Conservation (phyloP, 1,139 yeast species). For the Suhomyces taliae region DNA sequence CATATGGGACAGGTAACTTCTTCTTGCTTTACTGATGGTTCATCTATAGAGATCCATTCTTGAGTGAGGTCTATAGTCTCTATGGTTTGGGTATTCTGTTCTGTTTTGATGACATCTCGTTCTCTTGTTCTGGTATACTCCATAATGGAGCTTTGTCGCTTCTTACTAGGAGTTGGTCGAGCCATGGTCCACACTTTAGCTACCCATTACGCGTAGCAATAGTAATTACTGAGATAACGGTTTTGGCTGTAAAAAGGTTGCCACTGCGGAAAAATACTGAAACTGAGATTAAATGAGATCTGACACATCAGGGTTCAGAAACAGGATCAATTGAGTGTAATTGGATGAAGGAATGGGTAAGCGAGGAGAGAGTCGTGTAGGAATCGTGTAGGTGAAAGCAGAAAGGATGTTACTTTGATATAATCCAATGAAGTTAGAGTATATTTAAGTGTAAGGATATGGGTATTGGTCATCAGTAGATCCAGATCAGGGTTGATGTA, state of each 20-base stretch:
- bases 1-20: slow-evolving; percentile 52
- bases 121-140: slow-evolving; percentile 11
- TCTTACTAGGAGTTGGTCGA: background rate
- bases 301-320: too few relatives aligned
- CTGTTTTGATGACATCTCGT: background rate
- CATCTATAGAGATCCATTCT: background rate
- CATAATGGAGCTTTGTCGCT: slow-evolving; percentile 18
- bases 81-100: background rate
- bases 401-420: too few relatives aligned
- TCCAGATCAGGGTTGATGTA: too few relatives aligned
- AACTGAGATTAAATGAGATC: too few relatives aligned
- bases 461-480: too few relatives aligned
- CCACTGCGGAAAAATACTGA: background rate
- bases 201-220: background rate
- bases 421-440: too few relatives aligned
- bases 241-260: background rate
- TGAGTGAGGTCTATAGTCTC: slow-evolving; percentile 6
- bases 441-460: too few relatives aligned
- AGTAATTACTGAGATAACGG: background rate
- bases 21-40: background rate
- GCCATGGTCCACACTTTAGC: background rate
- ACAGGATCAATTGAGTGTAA: too few relatives aligned
- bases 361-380: too few relatives aligned
- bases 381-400: too few relatives aligned
- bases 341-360: too few relatives aligned